Conservation (phyloP, 1,139 yeast genomes). For the Debaryomycetaceae sp. region DNA sequence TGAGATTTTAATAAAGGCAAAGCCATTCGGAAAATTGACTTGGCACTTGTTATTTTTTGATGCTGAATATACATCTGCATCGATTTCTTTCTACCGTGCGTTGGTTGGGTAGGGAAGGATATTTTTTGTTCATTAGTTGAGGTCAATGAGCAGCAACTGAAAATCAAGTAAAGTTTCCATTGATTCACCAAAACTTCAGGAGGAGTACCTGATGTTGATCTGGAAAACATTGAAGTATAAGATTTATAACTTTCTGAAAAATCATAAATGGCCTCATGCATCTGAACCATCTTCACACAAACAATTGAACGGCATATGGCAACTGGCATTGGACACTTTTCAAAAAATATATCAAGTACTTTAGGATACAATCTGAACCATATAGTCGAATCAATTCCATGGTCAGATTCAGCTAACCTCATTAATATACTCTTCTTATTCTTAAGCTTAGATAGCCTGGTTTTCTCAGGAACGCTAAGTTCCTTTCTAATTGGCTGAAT, state of each 20-base stretch:
- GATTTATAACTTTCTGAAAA: constrained; percentile 52
- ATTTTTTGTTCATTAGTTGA: constrained; percentile 81
- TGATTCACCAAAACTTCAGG: constrained; percentile 80
- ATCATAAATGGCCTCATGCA: constrained; percentile 75
- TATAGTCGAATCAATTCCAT: constrained; percentile 91
- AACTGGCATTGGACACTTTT: constrained; percentile 86
- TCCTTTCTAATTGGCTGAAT: constrained; percentile 57
- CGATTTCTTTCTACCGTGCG: constrained; percentile 68
- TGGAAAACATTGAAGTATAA: constrained; percentile 38
- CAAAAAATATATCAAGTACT: constrained; percentile 68
- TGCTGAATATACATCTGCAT: constrained; percentile 81
- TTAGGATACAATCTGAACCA: constrained; percentile 91
- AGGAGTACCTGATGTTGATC: constrained; percentile 32
- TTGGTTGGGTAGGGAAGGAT: constrained; percentile 57
- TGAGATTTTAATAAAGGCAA: constrained; percentile 74
- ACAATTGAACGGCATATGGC: constrained; percentile 93
- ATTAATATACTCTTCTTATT: constrained; percentile 63
- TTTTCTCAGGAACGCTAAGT: constrained; percentile 78
- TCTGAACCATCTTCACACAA: constrained; percentile 82
- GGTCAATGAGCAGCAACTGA: constrained; percentile 89
- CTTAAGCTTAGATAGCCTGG: constrained; percentile 63
- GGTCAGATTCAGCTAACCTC: constrained; percentile 81
- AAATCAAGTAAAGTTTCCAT: constrained; percentile 84
- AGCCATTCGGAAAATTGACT: constrained; percentile 84
- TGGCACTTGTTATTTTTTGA: constrained; percentile 89